A percentile compares a stretch with the other conserved stretches of the same genome.
Evolutionary conservation across 768 basidiomycete genomes (phyloP).

Genomic region (Pisolithus microcarpus): DNA sequence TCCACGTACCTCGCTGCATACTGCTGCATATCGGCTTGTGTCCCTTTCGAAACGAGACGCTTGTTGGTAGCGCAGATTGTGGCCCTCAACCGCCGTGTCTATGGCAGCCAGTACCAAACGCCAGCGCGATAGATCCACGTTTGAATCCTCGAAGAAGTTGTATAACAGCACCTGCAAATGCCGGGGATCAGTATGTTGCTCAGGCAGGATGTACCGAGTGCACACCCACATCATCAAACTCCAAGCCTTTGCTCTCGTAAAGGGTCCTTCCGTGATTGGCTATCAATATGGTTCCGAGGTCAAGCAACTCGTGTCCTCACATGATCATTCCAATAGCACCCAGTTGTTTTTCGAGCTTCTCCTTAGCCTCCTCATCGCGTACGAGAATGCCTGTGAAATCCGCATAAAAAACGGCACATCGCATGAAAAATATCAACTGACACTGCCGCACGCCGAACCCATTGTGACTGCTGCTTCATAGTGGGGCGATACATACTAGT

Average conservation of each 20-base stretch:
- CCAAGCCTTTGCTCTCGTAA: constrained; percentile 8
- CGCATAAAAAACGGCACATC: too few relatives aligned
- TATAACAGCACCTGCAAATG: constrained; percentile 57
- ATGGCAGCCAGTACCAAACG: constrained; percentile 45
- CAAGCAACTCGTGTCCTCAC: not conserved
- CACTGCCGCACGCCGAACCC: not conserved
- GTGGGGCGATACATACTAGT: constrained; percentile 8
- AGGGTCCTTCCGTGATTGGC: constrained; percentile 1
- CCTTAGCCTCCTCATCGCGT: not conserved
- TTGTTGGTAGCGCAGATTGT: constrained; percentile 7
- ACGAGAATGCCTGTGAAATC: not conserved
- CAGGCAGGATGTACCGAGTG: not conserved
- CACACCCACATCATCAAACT: constrained; percentile 5
- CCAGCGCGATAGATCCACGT: constrained; percentile 47
- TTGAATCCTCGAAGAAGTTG: constrained; percentile 68
- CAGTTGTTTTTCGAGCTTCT: not conserved
- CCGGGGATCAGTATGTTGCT: not conserved
- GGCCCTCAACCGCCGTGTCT: constrained; percentile 13
- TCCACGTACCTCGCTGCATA: constrained; percentile 49
- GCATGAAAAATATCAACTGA: not conserved
- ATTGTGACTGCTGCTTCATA: constrained; percentile 30
- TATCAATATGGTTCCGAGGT: not conserved
- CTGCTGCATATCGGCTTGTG: constrained; percentile 40
- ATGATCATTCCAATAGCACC: not conserved
- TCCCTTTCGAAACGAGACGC: constrained; percentile 41